A percentile compares a stretch with the other conserved stretches of the same genome.
phyloP scores from a whole-genome alignment of 148 eudicot species.

The Rhododendron simsii region DNA sequence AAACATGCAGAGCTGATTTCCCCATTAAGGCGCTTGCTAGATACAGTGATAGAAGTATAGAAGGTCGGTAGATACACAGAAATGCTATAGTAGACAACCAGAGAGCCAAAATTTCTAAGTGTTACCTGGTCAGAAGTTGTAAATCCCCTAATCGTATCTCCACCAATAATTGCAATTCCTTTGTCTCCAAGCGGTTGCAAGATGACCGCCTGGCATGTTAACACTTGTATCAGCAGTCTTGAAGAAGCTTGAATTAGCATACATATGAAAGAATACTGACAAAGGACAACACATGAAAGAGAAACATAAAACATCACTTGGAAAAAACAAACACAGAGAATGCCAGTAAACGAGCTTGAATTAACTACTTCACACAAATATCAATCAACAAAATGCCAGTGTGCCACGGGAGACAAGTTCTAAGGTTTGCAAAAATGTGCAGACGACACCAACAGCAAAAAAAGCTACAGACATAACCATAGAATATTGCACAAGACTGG shows the following conservation, averaged over 20 bases:
- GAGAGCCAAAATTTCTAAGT: neutral
- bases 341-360: neutral
- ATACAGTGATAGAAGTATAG: neutral
- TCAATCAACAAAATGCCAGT: neutral
- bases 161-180: slow-evolving; percentile 86
- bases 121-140: slow-evolving; percentile 83
- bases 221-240: slow-evolving; percentile 9
- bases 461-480: neutral
- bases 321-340: neutral
- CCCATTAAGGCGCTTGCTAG: neutral
- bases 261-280: neutral
- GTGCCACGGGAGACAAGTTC: neutral
- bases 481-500: neutral
- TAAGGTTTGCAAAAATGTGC: neutral
- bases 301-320: neutral
- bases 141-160: slow-evolving; percentile 85
- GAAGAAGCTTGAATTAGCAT: neutral
- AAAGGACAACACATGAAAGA: neutral
- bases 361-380: neutral
- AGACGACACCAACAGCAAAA: neutral
- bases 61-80: slow-evolving; percentile 1
- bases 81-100: neutral
- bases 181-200: slow-evolving; percentile 81
- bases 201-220: slow-evolving; percentile 66
- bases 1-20: neutral